Evolutionary conservation across 306 rosid genomes (phyloP).

Genomic region (Parietaria judaica): DNA sequence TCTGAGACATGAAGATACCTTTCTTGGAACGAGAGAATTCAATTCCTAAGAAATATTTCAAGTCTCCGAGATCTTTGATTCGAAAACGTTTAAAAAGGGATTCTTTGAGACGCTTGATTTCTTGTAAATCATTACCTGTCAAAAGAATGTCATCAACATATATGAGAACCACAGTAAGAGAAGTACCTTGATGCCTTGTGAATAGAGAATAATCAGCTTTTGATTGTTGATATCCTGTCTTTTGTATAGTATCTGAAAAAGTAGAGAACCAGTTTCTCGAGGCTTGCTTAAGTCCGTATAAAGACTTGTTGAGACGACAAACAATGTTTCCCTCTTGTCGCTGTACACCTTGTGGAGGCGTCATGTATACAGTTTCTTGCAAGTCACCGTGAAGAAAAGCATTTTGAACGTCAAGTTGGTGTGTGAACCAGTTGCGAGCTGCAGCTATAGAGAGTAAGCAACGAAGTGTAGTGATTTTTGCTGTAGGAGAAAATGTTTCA

Average conservation of each 20-base stretch:
- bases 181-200: background rate
- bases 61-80: background rate
- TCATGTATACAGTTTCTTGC: slow-evolving; percentile 3
- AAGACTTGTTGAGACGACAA: slow-evolving; percentile 7
- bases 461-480: slow-evolving; percentile 7
- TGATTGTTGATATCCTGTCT: slow-evolving; percentile 1
- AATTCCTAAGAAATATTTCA: background rate
- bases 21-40: background rate
- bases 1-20: background rate
- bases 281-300: slow-evolving; percentile 9
- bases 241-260: background rate
- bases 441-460: background rate
- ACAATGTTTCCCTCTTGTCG: slow-evolving; percentile 7
- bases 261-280: slow-evolving; percentile 2
- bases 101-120: too few species aligned
- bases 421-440: background rate
- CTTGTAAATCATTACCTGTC: too few species aligned
- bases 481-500: slow-evolving; percentile 1
- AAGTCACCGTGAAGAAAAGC: slow-evolving; percentile 5
- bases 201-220: background rate
- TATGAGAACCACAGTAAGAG: background rate
- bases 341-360: background rate
- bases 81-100: background rate
- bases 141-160: background rate
- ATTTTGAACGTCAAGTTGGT: slow-evolving; percentile 8